A percentile compares a stretch with the other conserved stretches of the same genome.
Conservation (phyloP, 192 early-diverging fungal species). For the Umbelopsis isabellina region DNA sequence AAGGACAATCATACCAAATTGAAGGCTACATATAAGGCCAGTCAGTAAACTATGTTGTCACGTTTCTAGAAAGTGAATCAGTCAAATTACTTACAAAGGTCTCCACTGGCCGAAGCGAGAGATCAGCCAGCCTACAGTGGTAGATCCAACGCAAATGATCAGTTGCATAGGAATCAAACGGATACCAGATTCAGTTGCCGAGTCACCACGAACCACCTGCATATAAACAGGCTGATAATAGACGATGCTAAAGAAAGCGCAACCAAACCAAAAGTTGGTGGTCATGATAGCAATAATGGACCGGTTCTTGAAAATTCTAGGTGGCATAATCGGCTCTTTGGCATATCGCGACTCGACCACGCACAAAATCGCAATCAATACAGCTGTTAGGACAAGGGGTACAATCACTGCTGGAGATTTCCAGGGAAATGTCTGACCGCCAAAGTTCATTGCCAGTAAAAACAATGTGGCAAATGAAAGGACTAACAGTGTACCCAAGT, state of each 20-base stretch:
- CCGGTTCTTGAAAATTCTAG: conserved; percentile 59
- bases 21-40: neutral
- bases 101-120: conserved; percentile 26
- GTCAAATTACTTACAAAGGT: conserved; percentile 26
- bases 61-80: neutral
- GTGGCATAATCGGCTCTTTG: conserved; percentile 67
- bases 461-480: conserved; percentile 55
- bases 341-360: conserved; percentile 55
- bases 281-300: conserved; percentile 32
- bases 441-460: conserved; percentile 69
- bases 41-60: too few relatives aligned
- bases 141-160: conserved; percentile 25
- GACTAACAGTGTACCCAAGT: conserved; percentile 53
- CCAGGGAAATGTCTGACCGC: conserved; percentile 63
- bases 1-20: conserved; percentile 60
- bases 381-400: conserved; percentile 46
- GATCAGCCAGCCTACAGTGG: conserved; percentile 28
- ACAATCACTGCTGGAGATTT: conserved; percentile 55
- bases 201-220: conserved; percentile 69
- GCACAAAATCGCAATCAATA: conserved; percentile 42
- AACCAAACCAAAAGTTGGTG: conserved; percentile 44
- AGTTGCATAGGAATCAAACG: conserved; percentile 44
- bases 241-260: conserved; percentile 36
- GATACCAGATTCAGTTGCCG: conserved; percentile 47
- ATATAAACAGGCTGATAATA: conserved; percentile 44